Base-by-base conservation (phyloP, 352 stramenopile species). In the Pythium aphanidermatum region DNA sequence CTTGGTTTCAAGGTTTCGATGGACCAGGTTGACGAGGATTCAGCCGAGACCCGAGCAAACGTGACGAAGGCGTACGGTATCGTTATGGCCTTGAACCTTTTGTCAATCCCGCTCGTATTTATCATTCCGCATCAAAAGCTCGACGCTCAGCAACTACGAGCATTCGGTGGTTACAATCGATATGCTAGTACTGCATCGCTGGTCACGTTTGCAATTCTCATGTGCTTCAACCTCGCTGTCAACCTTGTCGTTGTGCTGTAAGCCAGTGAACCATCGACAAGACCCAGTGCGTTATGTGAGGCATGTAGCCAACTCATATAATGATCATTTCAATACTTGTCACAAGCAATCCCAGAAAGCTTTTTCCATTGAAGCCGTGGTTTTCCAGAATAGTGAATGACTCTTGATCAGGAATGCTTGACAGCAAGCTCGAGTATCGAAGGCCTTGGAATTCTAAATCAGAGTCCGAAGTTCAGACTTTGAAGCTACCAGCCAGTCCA, bases 1-100 rank as follows among this genome's bases (percentile, higher is more conserved):
- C n/a, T n/a, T n/a, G n/a, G n/a, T n/a, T 77, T 77, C 21, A 51
- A 70, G 31, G 52, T 81, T 2, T 51, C 40, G 5, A 58, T 69
- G 19, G 60, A 67, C 14, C 45, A 66, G 24, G 56, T 80, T 20
- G 19, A 65, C 3, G 17, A 8, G 12, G 68, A 80, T 41, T 47
- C 60, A 16, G 55, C 44, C 5, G 46, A 60, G 27, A 55, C 68
- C 20, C 61, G 68, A 8, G 47, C 32, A 32, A 33, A 76, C 0
- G 59, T 74, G 29, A 69, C 59, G 6, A 58, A 38, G 17, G 68
- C 61, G 26, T 65, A 60, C 25, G 16, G 69, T 4, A 72, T 64
- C 19, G 3, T 36, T 13, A 46, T 52, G 8, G 41, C 14, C 0
- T 45, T 65, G 33, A 64, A 68, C 28, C 11, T 60, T 5, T 19